Conservation (phyloP, 305 asterid species). For the Coffea humblotiana region DNA sequence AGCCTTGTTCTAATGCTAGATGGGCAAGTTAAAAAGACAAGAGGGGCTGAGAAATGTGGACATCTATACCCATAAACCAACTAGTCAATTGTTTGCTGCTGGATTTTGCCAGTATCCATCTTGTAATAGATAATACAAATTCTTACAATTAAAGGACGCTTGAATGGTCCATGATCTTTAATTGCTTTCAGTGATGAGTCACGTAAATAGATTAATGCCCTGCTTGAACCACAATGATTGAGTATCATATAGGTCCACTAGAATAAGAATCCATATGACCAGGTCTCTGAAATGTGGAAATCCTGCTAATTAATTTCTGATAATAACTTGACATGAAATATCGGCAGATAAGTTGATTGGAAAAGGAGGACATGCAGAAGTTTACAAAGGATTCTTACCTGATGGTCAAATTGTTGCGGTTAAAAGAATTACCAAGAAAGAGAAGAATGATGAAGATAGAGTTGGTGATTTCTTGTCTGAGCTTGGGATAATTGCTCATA, state of each 20-base stretch:
- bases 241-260: background rate
- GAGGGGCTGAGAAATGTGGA: background rate
- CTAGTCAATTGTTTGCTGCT: slow-evolving; percentile 1
- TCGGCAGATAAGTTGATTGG: slow-evolving; percentile 76
- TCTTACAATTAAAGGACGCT: background rate
- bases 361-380: slow-evolving; percentile 97
- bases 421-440: slow-evolving; percentile 65
- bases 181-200: background rate
- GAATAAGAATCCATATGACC: background rate
- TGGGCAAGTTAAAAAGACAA: background rate
- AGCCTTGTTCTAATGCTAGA: background rate
- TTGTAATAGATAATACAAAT: background rate
- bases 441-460: slow-evolving; percentile 74
- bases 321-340: slow-evolving; percentile 7
- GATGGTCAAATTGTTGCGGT: slow-evolving; percentile 90
- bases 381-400: slow-evolving; percentile 73
- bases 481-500: slow-evolving; percentile 92
- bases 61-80: background rate
- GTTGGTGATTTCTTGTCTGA: slow-evolving; percentile 86
- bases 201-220: background rate
- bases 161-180: background rate
- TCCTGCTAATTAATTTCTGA: slow-evolving; percentile 29
- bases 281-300: slow-evolving; percentile 4
- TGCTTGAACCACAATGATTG: slow-evolving; percentile 5
- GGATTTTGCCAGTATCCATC: slow-evolving; percentile 3